Evolutionary conservation across 1,139 yeast genomes (phyloP), one percentile per base, ranked within the genome.

Genomic region (Pichia sp.): DNA sequence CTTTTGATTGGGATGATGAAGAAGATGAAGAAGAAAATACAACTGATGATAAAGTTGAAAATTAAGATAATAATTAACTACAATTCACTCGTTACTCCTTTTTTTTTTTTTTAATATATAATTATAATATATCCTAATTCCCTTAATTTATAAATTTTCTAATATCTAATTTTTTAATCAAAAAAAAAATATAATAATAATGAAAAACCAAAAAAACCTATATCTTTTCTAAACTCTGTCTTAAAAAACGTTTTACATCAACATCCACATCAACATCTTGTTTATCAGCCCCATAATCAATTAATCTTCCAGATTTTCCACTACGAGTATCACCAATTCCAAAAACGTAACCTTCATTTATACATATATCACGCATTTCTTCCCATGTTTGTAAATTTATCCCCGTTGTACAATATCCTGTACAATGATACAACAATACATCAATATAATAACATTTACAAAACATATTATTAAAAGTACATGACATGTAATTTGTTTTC

Each of bases 371-470:
- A 11, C 29, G 13, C 11, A 34, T 25, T 6, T 16, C 13, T 15
- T 32, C 13, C 30, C 29, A 26, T 6, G 40, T 40, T 6, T 32
- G 14, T n/a, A 15, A 13, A 28, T 40, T 36, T 7, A 40, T 20
- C 4, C 40, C 40, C 8, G 36, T 8, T 5, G 23, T 16, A 40
- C 57, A 53, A 34, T 43, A 52, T 15, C 43, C 45, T 22, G 46
- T 42, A 38, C 57, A 53, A 19, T 47, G 46, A 4, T 50, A 37
- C 4, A 50, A 18, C 26, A 53, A 31, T 13, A 50, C 47, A 6
- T 54, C 53, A 5, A 51, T 38, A 33, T 52, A 53, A 32, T 53
- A 53, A 32, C 56, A 53, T 31, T 50, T 48, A 47, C 57, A 53
- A 14, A 53, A 45, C 24, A 45, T 47, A 30, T 52, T 48, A 13